A percentile compares a stretch with the other conserved stretches of the same genome.
These are phyloP conservation scores for Scheffersomyces lignicola DNA, from an alignment of 1,139 yeast genomes.

Conservation along the genomic window DNA sequence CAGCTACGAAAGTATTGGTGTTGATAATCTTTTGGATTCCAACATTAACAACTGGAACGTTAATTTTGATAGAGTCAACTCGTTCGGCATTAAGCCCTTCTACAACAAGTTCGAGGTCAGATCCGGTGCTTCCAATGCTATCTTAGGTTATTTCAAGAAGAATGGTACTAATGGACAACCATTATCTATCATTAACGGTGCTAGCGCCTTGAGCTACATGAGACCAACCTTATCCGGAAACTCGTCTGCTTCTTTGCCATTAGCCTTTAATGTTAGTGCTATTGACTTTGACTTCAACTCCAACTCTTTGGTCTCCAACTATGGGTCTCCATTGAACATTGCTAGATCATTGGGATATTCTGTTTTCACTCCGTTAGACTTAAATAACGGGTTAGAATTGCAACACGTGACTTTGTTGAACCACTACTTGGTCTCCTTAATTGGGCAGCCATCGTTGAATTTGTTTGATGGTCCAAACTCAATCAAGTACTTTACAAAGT, in stretches of 20 bases:
- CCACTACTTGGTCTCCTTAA: slow-evolving; percentile 55
- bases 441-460: slow-evolving; percentile 62
- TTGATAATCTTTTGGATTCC: slow-evolving; percentile 59
- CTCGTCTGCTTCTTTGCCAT: slow-evolving; percentile 39
- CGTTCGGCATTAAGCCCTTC: slow-evolving; percentile 57
- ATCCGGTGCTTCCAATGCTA: slow-evolving; percentile 79
- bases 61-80: slow-evolving; percentile 51
- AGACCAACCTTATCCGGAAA: slow-evolving; percentile 48
- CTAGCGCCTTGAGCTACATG: slow-evolving; percentile 68
- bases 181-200: slow-evolving; percentile 61
- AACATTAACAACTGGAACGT: slow-evolving; percentile 62
- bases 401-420: slow-evolving; percentile 71
- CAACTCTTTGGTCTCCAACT: slow-evolving; percentile 62
- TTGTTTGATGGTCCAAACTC: slow-evolving; percentile 80
- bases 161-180: slow-evolving; percentile 42
- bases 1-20: slow-evolving; percentile 66
- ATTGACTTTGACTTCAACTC: slow-evolving; percentile 60
- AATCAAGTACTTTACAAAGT: slow-evolving; percentile 55
- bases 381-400: slow-evolving; percentile 51
- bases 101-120: slow-evolving; percentile 69
- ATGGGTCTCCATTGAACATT: slow-evolving; percentile 59
- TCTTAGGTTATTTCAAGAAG: slow-evolving; percentile 66
- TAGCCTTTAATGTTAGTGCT: slow-evolving; percentile 73
- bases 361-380: slow-evolving; percentile 67
- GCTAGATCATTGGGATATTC: slow-evolving; percentile 70